Percentiles rank a stretch among this genome's conserved stretches.
These are phyloP conservation scores for Dryadomyces quercus-mongolicae DNA, from an alignment of 2,329 filamentous ascomycete genomes.

Conservation along the genomic window DNA sequence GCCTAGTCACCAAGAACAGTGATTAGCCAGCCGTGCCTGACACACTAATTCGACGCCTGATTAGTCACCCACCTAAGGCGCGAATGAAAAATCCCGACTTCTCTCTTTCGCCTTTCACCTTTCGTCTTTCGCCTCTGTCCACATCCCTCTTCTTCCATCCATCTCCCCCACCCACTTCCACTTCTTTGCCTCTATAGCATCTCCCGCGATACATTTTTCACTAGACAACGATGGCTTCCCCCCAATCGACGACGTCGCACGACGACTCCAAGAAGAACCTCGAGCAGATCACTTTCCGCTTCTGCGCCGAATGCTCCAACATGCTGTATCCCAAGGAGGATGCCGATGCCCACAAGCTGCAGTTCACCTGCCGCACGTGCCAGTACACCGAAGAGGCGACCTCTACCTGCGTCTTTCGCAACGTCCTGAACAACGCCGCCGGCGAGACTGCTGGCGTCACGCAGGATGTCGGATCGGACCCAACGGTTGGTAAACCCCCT, in stretches of 20 bases:
- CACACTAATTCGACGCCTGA: background rate
- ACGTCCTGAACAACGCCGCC: slow-evolving; percentile 80
- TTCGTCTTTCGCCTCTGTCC: background rate
- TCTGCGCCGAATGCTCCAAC: slow-evolving; percentile 98
- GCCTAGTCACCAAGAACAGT: no score
- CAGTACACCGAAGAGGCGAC: slow-evolving; percentile 78
- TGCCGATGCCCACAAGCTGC: slow-evolving; percentile 65
- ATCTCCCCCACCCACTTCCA: background rate
- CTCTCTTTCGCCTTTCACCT: background rate
- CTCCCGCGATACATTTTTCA: background rate
- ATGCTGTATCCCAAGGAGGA: slow-evolving; percentile 97
- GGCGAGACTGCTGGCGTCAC: slow-evolving; percentile 96
- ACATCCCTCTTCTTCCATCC: no score
- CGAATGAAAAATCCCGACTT: background rate
- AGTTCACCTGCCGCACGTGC: slow-evolving; percentile 94
- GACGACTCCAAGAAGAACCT: slow-evolving; percentile 35
- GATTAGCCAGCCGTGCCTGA: no score
- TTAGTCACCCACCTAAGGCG: background rate
- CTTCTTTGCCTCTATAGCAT: no score
- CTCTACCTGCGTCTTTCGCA: slow-evolving; percentile 89
- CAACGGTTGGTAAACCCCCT: slow-evolving; percentile 71
- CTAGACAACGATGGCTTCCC: slow-evolving; percentile 39
- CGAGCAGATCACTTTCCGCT: slow-evolving; percentile 89
- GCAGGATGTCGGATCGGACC: slow-evolving; percentile 92
- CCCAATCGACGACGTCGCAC: slow-evolving; percentile 33